Evolutionary conservation across 208 protist species (phyloP), one percentile per base, ranked within the genome.

Genomic region (Acanthamoeba sp.): DNA sequence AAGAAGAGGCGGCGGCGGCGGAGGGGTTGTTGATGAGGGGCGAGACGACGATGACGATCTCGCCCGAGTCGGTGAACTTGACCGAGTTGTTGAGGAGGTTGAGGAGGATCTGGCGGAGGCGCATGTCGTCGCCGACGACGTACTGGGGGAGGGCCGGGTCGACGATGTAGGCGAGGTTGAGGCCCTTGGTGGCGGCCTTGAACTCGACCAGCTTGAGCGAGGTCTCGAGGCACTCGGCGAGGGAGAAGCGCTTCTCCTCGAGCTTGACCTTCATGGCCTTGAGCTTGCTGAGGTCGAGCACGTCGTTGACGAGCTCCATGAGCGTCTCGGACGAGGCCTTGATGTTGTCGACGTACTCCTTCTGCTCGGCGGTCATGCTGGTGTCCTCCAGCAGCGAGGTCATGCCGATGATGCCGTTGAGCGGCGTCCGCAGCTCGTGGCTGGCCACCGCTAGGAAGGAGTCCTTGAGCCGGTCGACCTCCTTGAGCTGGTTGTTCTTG

Each of bases 361-460:
- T 36, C 52, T 93, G 90, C 34, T 57, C 38, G n/a, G 36, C 48
- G 42, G 6, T 93, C 90, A 93, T 52, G 24, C 34, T n/a, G 10
- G 95, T 95, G 50, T 95, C 93, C 20, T 76, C 34, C 3, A 96
- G 20, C 3, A 95, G 80, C 0, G 88, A 84, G 27, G 84, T 59
- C 93, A 96, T 95, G 80, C 95, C 95, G 34, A 95, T 96, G n/a
- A 96, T 71, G 38, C 95, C 95, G 57, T 94, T 95, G 16, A 96
- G 59, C 32, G 95, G 95, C 34, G 95, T 96, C 14, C 95, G 42
- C 52, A 96, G 92, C 82, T 96, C 95, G 32, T 96, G 95, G 34
- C 87, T 94, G 64, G 94, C 94, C 71, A 84, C 52, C n/a, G 59
- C 69, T 1, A 93, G 90, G 38, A 93, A 93, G 29, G 48, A 66